Evolutionary conservation across 768 basidiomycete genomes (phyloP), one percentile per base, ranked within the genome.

Genomic region (Lepiota subincarnata): DNA sequence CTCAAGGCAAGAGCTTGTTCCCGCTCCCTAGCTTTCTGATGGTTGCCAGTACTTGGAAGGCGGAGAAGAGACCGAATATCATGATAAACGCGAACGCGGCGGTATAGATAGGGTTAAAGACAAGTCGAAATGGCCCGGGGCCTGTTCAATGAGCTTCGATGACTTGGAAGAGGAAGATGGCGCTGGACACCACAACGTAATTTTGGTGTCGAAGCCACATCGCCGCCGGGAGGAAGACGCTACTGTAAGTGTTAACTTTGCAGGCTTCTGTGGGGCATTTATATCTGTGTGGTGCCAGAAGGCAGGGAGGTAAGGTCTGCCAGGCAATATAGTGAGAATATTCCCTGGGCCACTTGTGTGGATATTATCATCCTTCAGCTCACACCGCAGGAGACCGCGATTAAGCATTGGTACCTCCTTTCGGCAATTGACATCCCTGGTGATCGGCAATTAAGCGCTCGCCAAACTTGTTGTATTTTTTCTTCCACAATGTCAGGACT

Each of bases 401-500:
- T 24, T 24, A 5, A 5, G 24, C 24, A 24, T 2, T 2, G 24
- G 24, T 2, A 24, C 10, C 31, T 11, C 4, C 7, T 31, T 31
- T 31, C 10, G 31, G 31, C 7, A 31, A 11, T 47, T 34, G 16
- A 31, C 31, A 12, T n/a, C 18, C 18, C 4, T 4, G 28, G 10
- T 46, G 28, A 19, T 38, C 4, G n/a, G n/a, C n/a, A n/a, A n/a
- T n/a, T n/a, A n/a, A n/a, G n/a, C n/a, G n/a, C n/a, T n/a, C n/a
- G n/a, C n/a, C n/a, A n/a, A n/a, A n/a, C n/a, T n/a, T 10, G 4
- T 20, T 36, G n/a, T 20, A 13, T 5, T 22, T 14, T 6, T 34
- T 18, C 34, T 2, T n/a, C 19, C 34, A 47, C 22, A 18, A 56
- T 56, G 55, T 56, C 55, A 14, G 24, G 38, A 22, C 13, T 45